Base-by-base conservation (phyloP, 176 grass and related monocot species). In the Bothriochloa decipiens region DNA sequence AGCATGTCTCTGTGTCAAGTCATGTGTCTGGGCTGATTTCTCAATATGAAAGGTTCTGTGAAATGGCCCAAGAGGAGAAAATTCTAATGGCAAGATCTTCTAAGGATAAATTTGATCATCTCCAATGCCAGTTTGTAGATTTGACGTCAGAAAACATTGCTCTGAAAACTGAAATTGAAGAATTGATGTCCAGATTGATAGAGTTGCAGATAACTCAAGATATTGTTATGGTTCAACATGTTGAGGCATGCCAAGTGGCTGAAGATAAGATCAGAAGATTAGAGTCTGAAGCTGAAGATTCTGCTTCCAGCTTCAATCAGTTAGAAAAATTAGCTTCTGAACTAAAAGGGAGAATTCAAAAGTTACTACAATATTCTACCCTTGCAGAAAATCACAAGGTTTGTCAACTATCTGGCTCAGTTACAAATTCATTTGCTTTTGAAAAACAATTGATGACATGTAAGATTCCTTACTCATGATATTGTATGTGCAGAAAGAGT, bases 321-420 rank as follows among this genome's bases (percentile, higher is more conserved):
- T 32, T 32, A 32, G 29, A 32, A 32, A 32, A 32, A 32, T 32
- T 32, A 32, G 29, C 29, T 32, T 32, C 29, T 32, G 29, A 79
- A 55, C 86, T 97, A 53, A 75, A 85, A 94, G 90, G 80, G 67
- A 91, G 85, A 86, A 72, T 93, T 86, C 88, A 86, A 67, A 80
- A 90, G 67, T 79, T 93, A 86, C 72, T 84, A 75, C 88, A 94
- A 78, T 82, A 78, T 86, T 87, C 75, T 86, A 87, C 50, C 74
- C 45, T 87, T 75, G 86, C 90, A 77, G 88, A 97, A 79, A 86
- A 81, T 77, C 87, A 93, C 57, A 84, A 86, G 95, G 95, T 97
- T 92, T 69, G 83, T 85, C 26, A 68, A 80, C 61, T 80, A 62
- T 68, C 36, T 49, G 18, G 25, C 32, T 15, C 49, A 39, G 70